Conservation (phyloP, 2,329 filamentous ascomycete genomes). For the Stemphylium vesicarium region DNA sequence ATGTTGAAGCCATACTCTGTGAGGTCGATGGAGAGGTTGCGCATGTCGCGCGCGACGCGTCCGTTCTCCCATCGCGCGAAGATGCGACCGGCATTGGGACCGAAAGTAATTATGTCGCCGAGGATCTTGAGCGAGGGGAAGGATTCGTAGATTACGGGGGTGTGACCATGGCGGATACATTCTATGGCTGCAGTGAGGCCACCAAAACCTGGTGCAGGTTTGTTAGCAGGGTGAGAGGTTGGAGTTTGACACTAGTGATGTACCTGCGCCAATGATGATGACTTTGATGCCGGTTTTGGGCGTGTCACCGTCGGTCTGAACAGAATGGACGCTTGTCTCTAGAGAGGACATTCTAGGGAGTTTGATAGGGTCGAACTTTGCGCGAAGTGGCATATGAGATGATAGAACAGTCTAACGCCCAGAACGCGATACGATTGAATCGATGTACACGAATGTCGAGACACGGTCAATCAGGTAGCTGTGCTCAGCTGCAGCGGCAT, state of each 20-base stretch:
- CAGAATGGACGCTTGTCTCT: conserved; percentile 7
- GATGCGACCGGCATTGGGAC: conserved; percentile 66
- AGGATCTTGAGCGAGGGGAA: conserved; percentile 64
- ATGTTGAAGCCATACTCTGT: conserved; percentile 64
- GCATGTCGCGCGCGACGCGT: conserved; percentile 55
- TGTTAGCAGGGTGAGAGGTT: background rate
- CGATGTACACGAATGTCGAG: conserved; percentile 3
- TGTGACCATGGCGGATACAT: conserved; percentile 66
- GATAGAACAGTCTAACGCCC: background rate
- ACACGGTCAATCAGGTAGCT: conserved; percentile 8
- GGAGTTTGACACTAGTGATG: conserved; percentile 3
- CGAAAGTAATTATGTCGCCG: conserved; percentile 69
- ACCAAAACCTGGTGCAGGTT: conserved; percentile 58
- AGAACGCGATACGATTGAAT: background rate
- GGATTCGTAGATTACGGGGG: conserved; percentile 64
- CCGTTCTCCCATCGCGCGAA: conserved; percentile 65
- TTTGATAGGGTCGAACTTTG: conserved; percentile 23
- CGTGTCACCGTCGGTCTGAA: conserved; percentile 13
- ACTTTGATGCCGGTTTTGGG: conserved; percentile 59
- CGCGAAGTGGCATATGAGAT: conserved; percentile 27
- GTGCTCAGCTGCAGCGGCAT: conserved; percentile 8
- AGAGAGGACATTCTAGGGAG: conserved; percentile 31
- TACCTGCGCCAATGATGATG: conserved; percentile 57
- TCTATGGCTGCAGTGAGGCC: conserved; percentile 69
- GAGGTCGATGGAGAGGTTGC: conserved; percentile 60